phyloP scores from a whole-genome alignment of 2,329 filamentous ascomycete genomes.

The Coleophoma eucalyptorum region DNA sequence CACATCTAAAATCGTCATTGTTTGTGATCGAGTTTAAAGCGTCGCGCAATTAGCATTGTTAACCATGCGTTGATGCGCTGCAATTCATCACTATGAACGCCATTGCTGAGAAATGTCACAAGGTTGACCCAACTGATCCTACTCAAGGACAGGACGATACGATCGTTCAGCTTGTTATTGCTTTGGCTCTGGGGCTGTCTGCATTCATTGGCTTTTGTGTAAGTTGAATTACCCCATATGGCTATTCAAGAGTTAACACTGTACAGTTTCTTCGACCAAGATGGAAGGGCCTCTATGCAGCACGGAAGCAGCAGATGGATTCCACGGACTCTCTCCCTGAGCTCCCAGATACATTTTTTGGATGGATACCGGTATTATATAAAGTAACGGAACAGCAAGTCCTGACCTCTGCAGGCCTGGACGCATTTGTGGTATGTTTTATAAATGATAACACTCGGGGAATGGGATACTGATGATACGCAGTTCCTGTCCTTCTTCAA shows the following conservation, averaged over 20 bases:
- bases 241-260: slow-evolving; percentile 19
- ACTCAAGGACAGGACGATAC: slow-evolving; percentile 19
- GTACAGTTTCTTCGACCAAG: slow-evolving; percentile 76
- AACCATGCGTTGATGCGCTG: neutral
- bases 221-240: slow-evolving; percentile 26
- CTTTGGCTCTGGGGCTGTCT: slow-evolving; percentile 62
- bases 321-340: slow-evolving; percentile 61
- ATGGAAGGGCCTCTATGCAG: slow-evolving; percentile 90
- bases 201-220: slow-evolving; percentile 78
- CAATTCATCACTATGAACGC: slow-evolving; percentile 8
- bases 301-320: slow-evolving; percentile 73
- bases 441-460: neutral
- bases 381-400: slow-evolving; percentile 85
- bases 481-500: slow-evolving; percentile 92
- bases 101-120: slow-evolving; percentile 15
- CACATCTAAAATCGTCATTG: too few relatives aligned
- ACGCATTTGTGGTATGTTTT: slow-evolving; percentile 78
- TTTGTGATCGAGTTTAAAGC: too few relatives aligned
- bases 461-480: slow-evolving; percentile 10
- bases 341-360: slow-evolving; percentile 80
- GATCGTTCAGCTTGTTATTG: slow-evolving; percentile 67
- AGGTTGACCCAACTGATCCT: slow-evolving; percentile 22
- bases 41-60: too few relatives aligned
- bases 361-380: slow-evolving; percentile 88
- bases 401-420: slow-evolving; percentile 82